A percentile compares a stretch with the other conserved stretches of the same genome.
These are phyloP conservation scores for Agrocybe pediades DNA, from an alignment of 768 basidiomycete genomes.

Conservation along the genomic window DNA sequence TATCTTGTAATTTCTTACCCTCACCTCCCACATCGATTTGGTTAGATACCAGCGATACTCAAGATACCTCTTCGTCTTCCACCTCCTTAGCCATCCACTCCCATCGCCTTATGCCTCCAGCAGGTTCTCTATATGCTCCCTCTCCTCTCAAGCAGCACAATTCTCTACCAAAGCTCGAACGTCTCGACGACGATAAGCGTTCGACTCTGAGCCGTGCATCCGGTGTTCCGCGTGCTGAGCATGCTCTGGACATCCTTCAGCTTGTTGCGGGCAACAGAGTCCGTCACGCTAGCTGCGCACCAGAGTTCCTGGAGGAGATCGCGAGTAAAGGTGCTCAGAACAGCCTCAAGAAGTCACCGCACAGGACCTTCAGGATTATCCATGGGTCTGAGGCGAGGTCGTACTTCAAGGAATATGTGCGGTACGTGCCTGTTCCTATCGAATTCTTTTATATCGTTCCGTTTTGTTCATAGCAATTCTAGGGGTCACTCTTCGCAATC, in stretches of 20 bases:
- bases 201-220: conserved; percentile 27
- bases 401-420: conserved; percentile 42
- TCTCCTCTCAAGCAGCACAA: conserved; percentile 19
- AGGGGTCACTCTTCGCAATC: conserved; percentile 16
- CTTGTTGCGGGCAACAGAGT: conserved; percentile 36
- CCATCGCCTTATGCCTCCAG: conserved; percentile 16
- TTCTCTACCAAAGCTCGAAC: conserved; percentile 19
- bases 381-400: conserved; percentile 41
- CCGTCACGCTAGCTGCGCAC: conserved; percentile 43
- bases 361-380: conserved; percentile 42
- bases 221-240: conserved; percentile 21
- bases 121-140: conserved; percentile 20
- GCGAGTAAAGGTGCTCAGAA: conserved; percentile 31
- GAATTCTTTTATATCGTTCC: neutral
- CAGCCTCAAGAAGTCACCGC: conserved; percentile 29
- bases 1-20: neutral
- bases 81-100: conserved; percentile 11
- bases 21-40: conserved; percentile 6
- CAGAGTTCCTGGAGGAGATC: conserved; percentile 46
- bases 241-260: conserved; percentile 30
- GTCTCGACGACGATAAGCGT: conserved; percentile 25
- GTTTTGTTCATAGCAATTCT: neutral
- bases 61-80: conserved; percentile 7
- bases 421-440: conserved; percentile 34
- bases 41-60: conserved; percentile 24